These are phyloP conservation scores for Myriosclerotinia duriaeana DNA, from an alignment of 2,329 filamentous ascomycete genomes.

Conservation along the genomic window DNA sequence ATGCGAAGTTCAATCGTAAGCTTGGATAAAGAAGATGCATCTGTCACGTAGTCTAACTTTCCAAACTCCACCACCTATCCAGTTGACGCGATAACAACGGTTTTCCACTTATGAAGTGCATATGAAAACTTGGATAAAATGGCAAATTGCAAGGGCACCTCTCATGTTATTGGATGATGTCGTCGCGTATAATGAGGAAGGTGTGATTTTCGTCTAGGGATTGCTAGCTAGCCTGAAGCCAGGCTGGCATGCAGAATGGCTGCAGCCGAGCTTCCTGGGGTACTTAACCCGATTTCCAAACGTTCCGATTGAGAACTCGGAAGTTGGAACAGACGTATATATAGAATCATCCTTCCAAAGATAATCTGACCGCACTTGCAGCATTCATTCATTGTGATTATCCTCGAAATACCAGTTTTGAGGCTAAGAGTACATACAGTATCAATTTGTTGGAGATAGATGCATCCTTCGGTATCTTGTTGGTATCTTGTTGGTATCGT, in stretches of 20 bases:
- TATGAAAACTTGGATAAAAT: neutral
- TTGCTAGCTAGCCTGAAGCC: slow-evolving; percentile 10
- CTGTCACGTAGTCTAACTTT: neutral
- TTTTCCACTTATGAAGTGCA: slow-evolving; percentile 3
- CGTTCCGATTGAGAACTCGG: slow-evolving; percentile 6
- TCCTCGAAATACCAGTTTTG: too few relatives aligned
- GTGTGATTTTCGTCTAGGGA: slow-evolving; percentile 15
- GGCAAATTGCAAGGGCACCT: neutral
- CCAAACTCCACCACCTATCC: neutral
- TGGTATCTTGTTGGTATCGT: neutral
- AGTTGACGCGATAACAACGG: neutral
- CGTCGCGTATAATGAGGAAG: slow-evolving; percentile 13
- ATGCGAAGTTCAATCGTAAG: neutral
- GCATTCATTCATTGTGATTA: neutral
- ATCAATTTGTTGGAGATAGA: too few relatives aligned
- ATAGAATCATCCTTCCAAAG: neutral
- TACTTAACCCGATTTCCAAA: slow-evolving; percentile 8
- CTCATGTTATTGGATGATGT: slow-evolving; percentile 7
- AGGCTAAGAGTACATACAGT: too few relatives aligned
- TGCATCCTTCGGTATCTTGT: neutral
- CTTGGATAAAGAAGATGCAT: neutral
- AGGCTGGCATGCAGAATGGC: slow-evolving; percentile 13
- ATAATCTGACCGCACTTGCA: neutral
- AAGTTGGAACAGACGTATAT: neutral
- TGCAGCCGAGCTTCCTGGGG: slow-evolving; percentile 17